A percentile compares a stretch with the other conserved stretches of the same genome.
phyloP scores from a whole-genome alignment of 2,329 filamentous ascomycete genomes.

The Xylariaceae sp. region DNA sequence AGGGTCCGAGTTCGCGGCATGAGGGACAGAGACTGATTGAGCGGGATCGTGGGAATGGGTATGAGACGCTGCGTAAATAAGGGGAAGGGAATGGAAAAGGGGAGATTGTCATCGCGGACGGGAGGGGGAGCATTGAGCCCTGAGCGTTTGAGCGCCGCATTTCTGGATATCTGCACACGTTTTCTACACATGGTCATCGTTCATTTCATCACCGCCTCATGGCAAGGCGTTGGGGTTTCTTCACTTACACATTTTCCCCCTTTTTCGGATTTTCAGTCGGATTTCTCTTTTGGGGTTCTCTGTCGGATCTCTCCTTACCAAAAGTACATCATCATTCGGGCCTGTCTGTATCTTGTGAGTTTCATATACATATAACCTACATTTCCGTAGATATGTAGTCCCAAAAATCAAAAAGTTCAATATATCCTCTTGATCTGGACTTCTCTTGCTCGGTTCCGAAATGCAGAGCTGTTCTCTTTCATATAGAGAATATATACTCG shows the following conservation, averaged over 20 bases:
- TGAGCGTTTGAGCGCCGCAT: background rate
- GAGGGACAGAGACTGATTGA: too few species aligned
- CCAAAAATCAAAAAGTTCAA: too few species aligned
- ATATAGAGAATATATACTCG: background rate
- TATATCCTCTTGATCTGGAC: too few species aligned
- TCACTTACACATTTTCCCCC: background rate
- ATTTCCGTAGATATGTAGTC: too few species aligned
- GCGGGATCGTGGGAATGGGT: background rate
- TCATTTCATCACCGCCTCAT: background rate
- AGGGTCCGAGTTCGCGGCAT: background rate
- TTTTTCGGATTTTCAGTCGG: background rate
- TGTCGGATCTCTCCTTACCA: background rate
- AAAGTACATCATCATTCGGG: too few species aligned
- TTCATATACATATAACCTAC: too few species aligned
- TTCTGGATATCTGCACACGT: background rate
- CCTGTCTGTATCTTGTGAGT: too few species aligned
- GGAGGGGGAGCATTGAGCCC: too few species aligned
- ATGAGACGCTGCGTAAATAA: slow-evolving; percentile 9
- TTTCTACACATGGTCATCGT: too few species aligned
- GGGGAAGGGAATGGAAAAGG: background rate
- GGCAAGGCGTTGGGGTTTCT: background rate
- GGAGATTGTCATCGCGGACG: background rate
- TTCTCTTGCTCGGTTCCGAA: too few species aligned
- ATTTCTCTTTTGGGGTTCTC: background rate
- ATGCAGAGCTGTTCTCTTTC: too few species aligned